Base-by-base conservation (phyloP, 1,284 basidiomycete genomes). In the Tylopilus orsonianus region DNA sequence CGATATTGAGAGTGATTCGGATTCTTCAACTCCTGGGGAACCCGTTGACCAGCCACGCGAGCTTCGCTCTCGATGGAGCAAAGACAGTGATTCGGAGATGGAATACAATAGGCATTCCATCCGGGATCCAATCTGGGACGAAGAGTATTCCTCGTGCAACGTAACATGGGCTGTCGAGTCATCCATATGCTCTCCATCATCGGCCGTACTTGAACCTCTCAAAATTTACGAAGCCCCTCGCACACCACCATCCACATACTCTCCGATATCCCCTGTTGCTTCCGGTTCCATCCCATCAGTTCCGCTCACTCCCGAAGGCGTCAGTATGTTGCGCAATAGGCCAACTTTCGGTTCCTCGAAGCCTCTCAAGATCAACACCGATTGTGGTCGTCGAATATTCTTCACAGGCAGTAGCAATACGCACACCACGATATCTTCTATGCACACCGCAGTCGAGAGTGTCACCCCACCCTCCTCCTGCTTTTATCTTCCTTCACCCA, bases 361-460 rank as follows among this genome's bases (percentile, higher is more conserved):
- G 53, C 70, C 71, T 19, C 75, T 86, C 52, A 79, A 76, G 46
- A 76, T 87, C 66, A 75, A 85, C 61, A 85, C 82, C 35, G 72
- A 76, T 47, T 73, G 77, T 53, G 69, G 75, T 27, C 71, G 70
- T 34, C 72, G 77, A 23, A 71, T 72, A 54, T 81, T 80, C 60
- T 81, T 81, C 64, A 73, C 78, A 44, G 70, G 72, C 38, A 75
- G 71, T 58, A 67, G 70, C 54, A 68, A 71, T 33, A 78, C 80
- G 48, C 72, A 70, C 49, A 82, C 81, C 20, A 71, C 76, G 2
- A 68, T 72, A 22, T 81, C 81, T 23, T 79, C 83, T 29, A 86
- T 87, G 83, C 83, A 83, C 53, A 87, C 85, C 8, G 85, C 85
- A 20, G 78, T 86, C 41, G 85, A 87, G 59, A 77, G 77, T 46